Percentiles rank a stretch among this genome's conserved stretches.
Conservation (phyloP, 106 monocot species). For the Hemerocallis citrina region DNA sequence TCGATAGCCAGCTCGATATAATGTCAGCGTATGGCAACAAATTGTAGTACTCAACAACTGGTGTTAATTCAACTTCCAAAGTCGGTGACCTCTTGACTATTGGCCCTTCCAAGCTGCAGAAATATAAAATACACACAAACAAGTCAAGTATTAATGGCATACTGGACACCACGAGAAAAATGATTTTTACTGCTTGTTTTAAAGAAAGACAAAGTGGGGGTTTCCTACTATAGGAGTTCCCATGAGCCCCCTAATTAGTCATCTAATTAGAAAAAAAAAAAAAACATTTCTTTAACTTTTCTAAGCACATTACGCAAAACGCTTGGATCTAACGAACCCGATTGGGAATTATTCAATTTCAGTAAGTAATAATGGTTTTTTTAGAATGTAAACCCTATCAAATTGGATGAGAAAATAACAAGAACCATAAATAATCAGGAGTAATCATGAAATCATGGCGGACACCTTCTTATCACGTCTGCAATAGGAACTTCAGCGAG, state of each 20-base stretch:
- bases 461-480: slow-evolving; percentile 40
- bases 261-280: too few species aligned
- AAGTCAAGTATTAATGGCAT: neutral
- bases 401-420: neutral
- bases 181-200: neutral
- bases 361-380: neutral
- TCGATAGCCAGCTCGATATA: slow-evolving; percentile 25
- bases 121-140: neutral
- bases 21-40: slow-evolving; percentile 37
- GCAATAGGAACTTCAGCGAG: slow-evolving; percentile 26
- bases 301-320: neutral
- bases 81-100: slow-evolving; percentile 11
- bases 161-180: neutral
- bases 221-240: too few species aligned
- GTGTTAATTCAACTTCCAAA: slow-evolving; percentile 18
- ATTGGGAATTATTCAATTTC: neutral
- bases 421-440: neutral
- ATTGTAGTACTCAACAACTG: slow-evolving; percentile 32
- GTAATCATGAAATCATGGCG: neutral
- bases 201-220: too few species aligned
- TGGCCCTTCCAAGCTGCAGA: slow-evolving; percentile 37
- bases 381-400: neutral
- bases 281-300: neutral
- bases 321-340: neutral
- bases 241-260: too few species aligned